phyloP scores from a whole-genome alignment of 345 rosid species.

The Odontarrhena argentea region DNA sequence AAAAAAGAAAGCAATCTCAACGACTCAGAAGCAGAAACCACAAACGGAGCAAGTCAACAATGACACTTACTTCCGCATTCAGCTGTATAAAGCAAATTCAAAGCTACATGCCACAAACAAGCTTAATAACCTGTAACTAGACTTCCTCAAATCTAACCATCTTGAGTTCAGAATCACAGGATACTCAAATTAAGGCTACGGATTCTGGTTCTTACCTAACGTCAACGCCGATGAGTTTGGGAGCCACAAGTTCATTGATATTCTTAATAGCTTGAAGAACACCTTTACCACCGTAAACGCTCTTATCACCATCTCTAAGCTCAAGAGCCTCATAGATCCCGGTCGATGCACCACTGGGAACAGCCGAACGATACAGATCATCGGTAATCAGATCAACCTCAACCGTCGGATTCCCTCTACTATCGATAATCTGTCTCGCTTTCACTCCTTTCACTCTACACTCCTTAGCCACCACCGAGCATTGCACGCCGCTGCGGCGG shows the following conservation, averaged over 20 bases:
- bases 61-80: slow-evolving; percentile 3
- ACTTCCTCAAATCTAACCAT: neutral
- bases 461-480: slow-evolving; percentile 59
- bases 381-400: slow-evolving; percentile 94
- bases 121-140: neutral
- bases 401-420: slow-evolving; percentile 96
- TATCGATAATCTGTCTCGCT: slow-evolving; percentile 98
- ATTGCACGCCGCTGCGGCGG: slow-evolving; percentile 50
- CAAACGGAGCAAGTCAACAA: slow-evolving; percentile 1
- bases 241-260: slow-evolving; percentile 74
- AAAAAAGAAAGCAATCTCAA: neutral
- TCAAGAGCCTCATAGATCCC: slow-evolving; percentile 97
- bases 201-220: slow-evolving; percentile 57
- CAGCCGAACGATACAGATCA: slow-evolving; percentile 82
- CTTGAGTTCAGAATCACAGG: neutral
- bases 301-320: slow-evolving; percentile 89
- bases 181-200: neutral
- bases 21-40: neutral
- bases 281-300: slow-evolving; percentile 90
- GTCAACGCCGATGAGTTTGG: slow-evolving; percentile 88
- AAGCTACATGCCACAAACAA: slow-evolving; percentile 9
- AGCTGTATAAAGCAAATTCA: neutral
- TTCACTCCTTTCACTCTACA: slow-evolving; percentile 71
- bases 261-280: slow-evolving; percentile 76
- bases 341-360: slow-evolving; percentile 97